These are phyloP conservation scores for Lentinula guzmanii DNA, from an alignment of 768 basidiomycete species.

Conservation along the genomic window DNA sequence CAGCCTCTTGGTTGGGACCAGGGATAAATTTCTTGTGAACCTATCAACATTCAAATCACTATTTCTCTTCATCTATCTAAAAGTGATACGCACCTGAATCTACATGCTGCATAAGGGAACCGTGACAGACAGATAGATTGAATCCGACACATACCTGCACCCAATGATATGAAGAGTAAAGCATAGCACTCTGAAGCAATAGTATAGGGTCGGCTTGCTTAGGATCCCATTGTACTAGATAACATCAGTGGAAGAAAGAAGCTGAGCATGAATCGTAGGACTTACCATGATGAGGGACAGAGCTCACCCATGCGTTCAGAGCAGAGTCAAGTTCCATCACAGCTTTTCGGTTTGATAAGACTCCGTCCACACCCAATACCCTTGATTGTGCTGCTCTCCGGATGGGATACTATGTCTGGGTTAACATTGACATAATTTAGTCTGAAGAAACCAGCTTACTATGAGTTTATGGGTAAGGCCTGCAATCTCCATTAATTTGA, in stretches of 20 bases:
- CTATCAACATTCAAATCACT: slow-evolving; percentile 9
- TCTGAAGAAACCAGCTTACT: slow-evolving; percentile 19
- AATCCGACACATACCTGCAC: slow-evolving; percentile 22
- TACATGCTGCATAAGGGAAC: slow-evolving; percentile 39
- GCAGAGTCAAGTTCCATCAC: slow-evolving; percentile 37
- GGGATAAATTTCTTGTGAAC: slow-evolving; percentile 20
- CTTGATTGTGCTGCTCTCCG: background rate
- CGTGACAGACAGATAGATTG: slow-evolving; percentile 40
- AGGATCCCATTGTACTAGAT: slow-evolving; percentile 41
- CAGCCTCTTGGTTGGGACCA: slow-evolving; percentile 6
- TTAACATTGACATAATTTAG: background rate
- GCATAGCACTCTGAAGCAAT: slow-evolving; percentile 40
- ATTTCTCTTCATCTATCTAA: slow-evolving; percentile 8
- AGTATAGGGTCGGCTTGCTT: slow-evolving; percentile 26
- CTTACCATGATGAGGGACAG: slow-evolving; percentile 28
- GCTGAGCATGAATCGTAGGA: background rate
- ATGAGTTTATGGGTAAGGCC: slow-evolving; percentile 44
- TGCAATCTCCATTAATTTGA: slow-evolving; percentile 43
- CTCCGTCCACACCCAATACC: background rate
- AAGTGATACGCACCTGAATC: slow-evolving; percentile 50
- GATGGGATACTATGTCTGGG: background rate
- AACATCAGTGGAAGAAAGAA: background rate
- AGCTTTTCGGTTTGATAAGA: background rate
- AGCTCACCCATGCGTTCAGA: slow-evolving; percentile 52
- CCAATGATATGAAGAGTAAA: slow-evolving; percentile 44